Conservation (phyloP, 306 rosid genomes). For the cucumber (Cucumis sativus) region Cucumber_9930_V3 NC_026657.2:16848501-16849000, state of each 20-base stretch:
- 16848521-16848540: no score
- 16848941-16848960: slow-evolving; percentile 65
- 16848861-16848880: slow-evolving; percentile 61
- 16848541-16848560: no score
- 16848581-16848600: no score
- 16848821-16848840: slow-evolving; percentile 48
- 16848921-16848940: slow-evolving; percentile 16
- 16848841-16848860: slow-evolving; percentile 69
- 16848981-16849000: background rate
- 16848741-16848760: background rate
- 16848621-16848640: no score
- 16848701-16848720: background rate
- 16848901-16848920: slow-evolving; percentile 50
- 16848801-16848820: slow-evolving; percentile 1
- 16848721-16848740: background rate
- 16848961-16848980: slow-evolving; percentile 35
- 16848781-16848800: background rate
- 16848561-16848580: no score
- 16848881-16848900: slow-evolving; percentile 68
- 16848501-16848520: no score
- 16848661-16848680: background rate
- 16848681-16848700: background rate
- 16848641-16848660: background rate
- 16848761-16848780: background rate
- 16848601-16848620: no score